Evolutionary conservation across 1,284 basidiomycete genomes (phyloP), one percentile per base, ranked within the genome.

Genomic region (Ceratobasidium sp.): DNA sequence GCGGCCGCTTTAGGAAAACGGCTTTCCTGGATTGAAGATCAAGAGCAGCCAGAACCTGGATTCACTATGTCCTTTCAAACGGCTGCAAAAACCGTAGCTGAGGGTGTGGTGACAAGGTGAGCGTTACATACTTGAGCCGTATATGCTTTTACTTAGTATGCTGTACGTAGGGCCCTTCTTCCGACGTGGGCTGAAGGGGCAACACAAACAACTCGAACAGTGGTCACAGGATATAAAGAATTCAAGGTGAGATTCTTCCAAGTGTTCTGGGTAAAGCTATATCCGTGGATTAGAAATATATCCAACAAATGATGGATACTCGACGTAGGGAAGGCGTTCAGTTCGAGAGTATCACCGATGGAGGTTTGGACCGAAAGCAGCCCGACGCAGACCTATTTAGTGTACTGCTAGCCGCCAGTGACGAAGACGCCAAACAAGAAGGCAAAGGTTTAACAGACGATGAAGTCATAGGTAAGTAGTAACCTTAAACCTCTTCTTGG

Each of bases 231-330:
- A 15, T 70, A 54, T 57, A 38, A 17, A 2, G 67, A 70, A 52
- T 57, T 70, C 50, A 50, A 50, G 48, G 52, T 67, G 33, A 50
- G 12, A 4, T 23, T 28, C n/a, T 33, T 48, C 13, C 20, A 20
- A 5, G 20, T 50, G 15, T 26, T 26, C 17, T 3, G 17, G 12
- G 13, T 5, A 15, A 3, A 15, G 52, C 52, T 7, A 9, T 3
- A 28, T 28, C n/a, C 15, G 26, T 28, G 3, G 5, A 17, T 10
- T n/a, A 67, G 65, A 10, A 12, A 33, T 70, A 70, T 23, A 23
- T 70, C 28, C 48, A 57, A n/a, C 46, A 57, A 44, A 70, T 70
- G 67, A 57, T 57, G 17, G 48, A 46, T 20, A 17, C 67, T 5
- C 67, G 33, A 10, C 67, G 67, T 28, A 57, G 40, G 33, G 67